Evolutionary conservation across 306 rosid species (phyloP), one percentile per base, ranked within the genome.

Genomic region (Cucumis cinereus): DNA sequence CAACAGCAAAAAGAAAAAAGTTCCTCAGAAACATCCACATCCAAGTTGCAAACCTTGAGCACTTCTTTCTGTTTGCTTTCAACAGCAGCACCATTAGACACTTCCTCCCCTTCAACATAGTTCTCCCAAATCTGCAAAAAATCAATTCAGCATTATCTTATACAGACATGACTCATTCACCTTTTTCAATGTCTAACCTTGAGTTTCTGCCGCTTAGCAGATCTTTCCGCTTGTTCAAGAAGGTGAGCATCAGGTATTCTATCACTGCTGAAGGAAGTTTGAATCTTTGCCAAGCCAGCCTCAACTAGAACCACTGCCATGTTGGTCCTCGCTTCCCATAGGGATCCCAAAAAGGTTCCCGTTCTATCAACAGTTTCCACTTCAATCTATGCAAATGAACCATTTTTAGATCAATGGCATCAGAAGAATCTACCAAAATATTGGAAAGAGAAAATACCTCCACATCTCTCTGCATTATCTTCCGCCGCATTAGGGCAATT

Each of bases 391-490:
- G 76, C 56, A 73, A 63, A 56, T 40, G 55, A 73, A 78, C 14
- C 24, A 5, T 50, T 50, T 7, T 71, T 50, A 78, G 26, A 66
- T 22, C 78, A 72, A 68, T 60, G 22, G 66, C 52, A 55, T 36
- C 66, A 43, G 12, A 35, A 62, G 73, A 63, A 6, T 41, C n/a
- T 77, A 50, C 20, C 30, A 52, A 5, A 35, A 36, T 14, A 45
- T 76, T 75, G 47, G 74, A 79, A 66, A 82, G 50, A 26, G 69
- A 28, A 79, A 77, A 55, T 77, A 90, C 99, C 93, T 94, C 98
- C 23, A 94, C 99, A 79, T 94, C 99, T 88, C 97, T 88, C 86
- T 94, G 99, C 97, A 94, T 92, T 81, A 92, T 94, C 84, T 87
- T 94, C 77, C 98, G 86, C 84, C 99, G 90, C 99, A 92, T 94